A percentile compares a stretch with the other conserved stretches of the same genome.
phyloP scores from a whole-genome alignment of 2,329 filamentous ascomycete species.

The Diatrype stigma region DNA sequence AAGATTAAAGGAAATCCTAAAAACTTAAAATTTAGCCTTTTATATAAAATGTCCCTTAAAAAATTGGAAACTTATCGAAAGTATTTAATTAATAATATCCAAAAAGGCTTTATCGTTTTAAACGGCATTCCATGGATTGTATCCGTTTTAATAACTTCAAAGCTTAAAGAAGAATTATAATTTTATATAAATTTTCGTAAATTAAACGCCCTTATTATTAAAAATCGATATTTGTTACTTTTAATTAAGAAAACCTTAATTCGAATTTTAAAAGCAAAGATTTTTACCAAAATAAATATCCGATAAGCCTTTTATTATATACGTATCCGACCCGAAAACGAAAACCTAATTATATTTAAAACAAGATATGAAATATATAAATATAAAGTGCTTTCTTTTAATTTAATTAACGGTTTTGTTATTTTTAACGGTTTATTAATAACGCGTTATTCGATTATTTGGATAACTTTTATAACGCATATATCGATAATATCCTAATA shows the following conservation, averaged over 20 bases:
- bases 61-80: no score
- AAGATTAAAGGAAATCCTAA: no score
- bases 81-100: no score
- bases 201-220: slow-evolving; percentile 3
- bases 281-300: slow-evolving; percentile 6
- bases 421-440: slow-evolving; percentile 1
- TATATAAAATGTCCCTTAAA: no score
- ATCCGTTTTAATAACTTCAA: neutral
- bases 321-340: neutral
- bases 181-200: slow-evolving; percentile 8
- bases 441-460: neutral
- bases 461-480: slow-evolving; percentile 1
- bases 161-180: neutral
- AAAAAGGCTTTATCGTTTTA: no score
- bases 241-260: slow-evolving; percentile 4
- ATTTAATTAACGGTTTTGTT: slow-evolving; percentile 1
- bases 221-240: slow-evolving; percentile 3
- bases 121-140: no score
- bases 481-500: slow-evolving; percentile 6
- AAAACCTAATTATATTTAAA: slow-evolving; percentile 3
- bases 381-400: slow-evolving; percentile 2
- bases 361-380: slow-evolving; percentile 1
- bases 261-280: neutral
- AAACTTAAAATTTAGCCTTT: no score
- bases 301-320: slow-evolving; percentile 4